phyloP scores from a whole-genome alignment of 2,329 filamentous ascomycete genomes.

The Amylocarpus encephaloides region DNA sequence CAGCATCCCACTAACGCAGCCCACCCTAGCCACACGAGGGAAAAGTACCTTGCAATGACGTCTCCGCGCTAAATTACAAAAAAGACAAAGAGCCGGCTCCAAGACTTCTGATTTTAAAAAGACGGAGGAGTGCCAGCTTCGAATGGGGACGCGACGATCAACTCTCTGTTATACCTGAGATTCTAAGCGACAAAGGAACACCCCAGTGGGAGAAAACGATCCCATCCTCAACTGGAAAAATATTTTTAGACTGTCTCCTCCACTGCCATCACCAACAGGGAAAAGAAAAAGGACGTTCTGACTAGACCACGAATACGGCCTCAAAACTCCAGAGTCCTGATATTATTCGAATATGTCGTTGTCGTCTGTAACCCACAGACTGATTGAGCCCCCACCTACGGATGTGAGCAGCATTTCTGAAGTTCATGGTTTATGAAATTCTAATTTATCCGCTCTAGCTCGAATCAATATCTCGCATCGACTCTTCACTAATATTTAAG shows the following conservation, averaged over 20 bases:
- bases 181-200: conserved; percentile 9
- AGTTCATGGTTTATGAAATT: not conserved
- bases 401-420: conserved; percentile 6
- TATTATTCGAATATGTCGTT: conserved; percentile 3
- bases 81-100: not conserved
- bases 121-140: conserved; percentile 8
- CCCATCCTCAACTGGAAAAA: conserved; percentile 1
- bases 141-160: conserved; percentile 24
- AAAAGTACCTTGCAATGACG: not conserved
- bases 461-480: conserved; percentile 27
- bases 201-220: conserved; percentile 2
- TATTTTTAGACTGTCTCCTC: conserved; percentile 2
- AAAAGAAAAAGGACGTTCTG: conserved; percentile 3
- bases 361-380: not conserved
- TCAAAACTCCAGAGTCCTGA: conserved; percentile 1
- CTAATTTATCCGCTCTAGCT: conserved; percentile 19
- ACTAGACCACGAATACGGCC: conserved; percentile 3
- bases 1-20: not conserved
- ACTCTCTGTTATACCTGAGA: conserved; percentile 23
- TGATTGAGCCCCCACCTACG: conserved; percentile 9
- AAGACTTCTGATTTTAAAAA: not conserved
- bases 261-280: not conserved
- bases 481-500: conserved; percentile 28
- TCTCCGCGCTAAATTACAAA: not conserved
- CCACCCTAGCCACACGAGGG: not conserved